These are phyloP conservation scores for Mucor velutinosus DNA, from an alignment of 371 early-diverging fungal genomes.

Conservation along the genomic window DNA sequence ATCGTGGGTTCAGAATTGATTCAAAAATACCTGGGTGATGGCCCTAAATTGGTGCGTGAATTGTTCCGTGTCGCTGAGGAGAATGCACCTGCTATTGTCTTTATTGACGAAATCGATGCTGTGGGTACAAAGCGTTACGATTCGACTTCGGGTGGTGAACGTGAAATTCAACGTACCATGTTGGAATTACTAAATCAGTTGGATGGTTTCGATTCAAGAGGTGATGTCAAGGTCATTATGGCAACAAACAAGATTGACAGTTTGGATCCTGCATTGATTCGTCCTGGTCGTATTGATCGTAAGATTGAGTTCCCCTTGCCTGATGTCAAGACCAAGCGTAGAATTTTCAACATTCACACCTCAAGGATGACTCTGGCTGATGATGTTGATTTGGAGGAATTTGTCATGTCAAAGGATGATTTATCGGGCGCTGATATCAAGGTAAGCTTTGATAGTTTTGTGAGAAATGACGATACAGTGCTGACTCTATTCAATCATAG, in stretches of 20 bases:
- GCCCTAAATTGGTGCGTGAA: conserved; percentile 99
- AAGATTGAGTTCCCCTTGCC: conserved; percentile 99
- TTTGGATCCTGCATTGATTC: conserved; percentile 99
- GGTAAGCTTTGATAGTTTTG: conserved; percentile 32
- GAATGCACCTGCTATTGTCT: conserved; percentile 99
- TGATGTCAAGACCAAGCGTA: conserved; percentile 97
- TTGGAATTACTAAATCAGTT: conserved; percentile 99
- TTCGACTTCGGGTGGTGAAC: conserved; percentile 96
- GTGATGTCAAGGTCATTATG: conserved; percentile 99
- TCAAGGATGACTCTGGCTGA: conserved; percentile 96
- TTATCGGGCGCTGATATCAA: conserved; percentile 99
- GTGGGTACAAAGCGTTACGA: conserved; percentile 99
- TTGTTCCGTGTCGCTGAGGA: conserved; percentile 99
- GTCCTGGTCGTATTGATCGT: conserved; percentile 99
- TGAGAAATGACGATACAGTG: neutral
- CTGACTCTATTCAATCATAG: conserved; percentile 27
- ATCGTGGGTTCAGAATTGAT: conserved; percentile 99
- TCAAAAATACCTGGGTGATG: conserved; percentile 99
- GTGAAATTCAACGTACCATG: conserved; percentile 99
- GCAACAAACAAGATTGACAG: conserved; percentile 99
- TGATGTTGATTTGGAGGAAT: conserved; percentile 98
- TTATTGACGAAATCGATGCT: conserved; percentile 99
- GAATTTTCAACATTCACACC: conserved; percentile 99
- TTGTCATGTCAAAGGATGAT: conserved; percentile 99
- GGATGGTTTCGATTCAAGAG: conserved; percentile 99